Percentiles rank a stretch among this genome's conserved stretches.
Conservation (phyloP, 2,329 filamentous ascomycete genomes). For the Amauroascus niger region DNA sequence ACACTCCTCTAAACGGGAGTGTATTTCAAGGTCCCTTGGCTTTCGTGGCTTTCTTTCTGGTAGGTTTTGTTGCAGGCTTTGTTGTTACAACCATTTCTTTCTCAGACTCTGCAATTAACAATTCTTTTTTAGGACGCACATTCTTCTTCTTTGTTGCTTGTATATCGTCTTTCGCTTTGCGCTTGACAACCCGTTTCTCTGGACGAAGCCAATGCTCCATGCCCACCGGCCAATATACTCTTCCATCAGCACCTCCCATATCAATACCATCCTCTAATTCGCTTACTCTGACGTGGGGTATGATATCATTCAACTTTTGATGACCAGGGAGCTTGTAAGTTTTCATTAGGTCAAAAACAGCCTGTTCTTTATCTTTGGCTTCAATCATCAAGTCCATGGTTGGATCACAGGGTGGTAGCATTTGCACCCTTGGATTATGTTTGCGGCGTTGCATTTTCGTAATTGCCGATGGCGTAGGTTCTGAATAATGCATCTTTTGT, state of each 20-base stretch:
- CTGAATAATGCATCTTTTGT: slow-evolving; percentile 96
- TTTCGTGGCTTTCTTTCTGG: not conserved
- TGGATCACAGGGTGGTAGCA: slow-evolving; percentile 67
- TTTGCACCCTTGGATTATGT: slow-evolving; percentile 69
- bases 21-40: not conserved
- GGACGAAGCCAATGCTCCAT: slow-evolving; percentile 87
- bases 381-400: slow-evolving; percentile 99
- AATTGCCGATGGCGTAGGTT: slow-evolving; percentile 64
- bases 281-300: slow-evolving; percentile 66
- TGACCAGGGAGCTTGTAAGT: slow-evolving; percentile 75
- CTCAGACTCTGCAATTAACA: not conserved
- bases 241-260: slow-evolving; percentile 73
- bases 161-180: slow-evolving; percentile 7
- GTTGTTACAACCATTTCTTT: not conserved
- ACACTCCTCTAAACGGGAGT: no score
- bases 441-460: slow-evolving; percentile 71
- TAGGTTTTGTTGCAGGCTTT: not conserved
- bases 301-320: slow-evolving; percentile 63
- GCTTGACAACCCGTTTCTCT: slow-evolving; percentile 45
- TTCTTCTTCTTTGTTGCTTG: not conserved
- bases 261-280: slow-evolving; percentile 68
- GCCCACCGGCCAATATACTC: slow-evolving; percentile 83
- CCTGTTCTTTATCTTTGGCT: slow-evolving; percentile 95
- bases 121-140: not conserved
- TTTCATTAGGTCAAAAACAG: slow-evolving; percentile 87